Conservation (phyloP, 495 filamentous ascomycete species). For the Aspergillus baeticus region DNA sequence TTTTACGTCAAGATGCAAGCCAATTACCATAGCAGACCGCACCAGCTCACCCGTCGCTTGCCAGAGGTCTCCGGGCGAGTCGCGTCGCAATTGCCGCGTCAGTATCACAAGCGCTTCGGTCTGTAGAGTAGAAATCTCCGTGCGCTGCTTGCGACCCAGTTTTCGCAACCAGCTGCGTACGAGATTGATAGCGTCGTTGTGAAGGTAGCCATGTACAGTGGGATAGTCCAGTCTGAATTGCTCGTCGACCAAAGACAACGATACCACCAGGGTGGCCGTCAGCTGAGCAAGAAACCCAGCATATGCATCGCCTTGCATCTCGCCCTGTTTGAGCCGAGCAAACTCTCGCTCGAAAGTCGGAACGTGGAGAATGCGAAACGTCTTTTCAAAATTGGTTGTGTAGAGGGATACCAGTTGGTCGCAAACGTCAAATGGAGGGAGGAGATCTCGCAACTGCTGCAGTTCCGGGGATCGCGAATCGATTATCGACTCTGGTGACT, state of each 20-base stretch:
- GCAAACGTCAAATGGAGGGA: conserved; percentile 9
- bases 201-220: conserved; percentile 34
- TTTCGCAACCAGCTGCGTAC: conserved; percentile 32
- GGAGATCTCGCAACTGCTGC: not conserved
- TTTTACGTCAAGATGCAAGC: conserved; percentile 56
- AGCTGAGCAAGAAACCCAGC: conserved; percentile 21
- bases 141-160: conserved; percentile 43
- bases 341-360: conserved; percentile 26
- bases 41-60: conserved; percentile 53
- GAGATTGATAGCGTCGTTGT: conserved; percentile 19
- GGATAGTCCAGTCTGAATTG: conserved; percentile 31
- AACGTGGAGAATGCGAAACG: conserved; percentile 24
- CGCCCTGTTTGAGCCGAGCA: conserved; percentile 7
- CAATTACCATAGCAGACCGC: conserved; percentile 58
- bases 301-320: conserved; percentile 1
- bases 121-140: conserved; percentile 26
- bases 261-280: conserved; percentile 18
- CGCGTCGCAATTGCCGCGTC: conserved; percentile 42
- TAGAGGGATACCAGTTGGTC: conserved; percentile 25
- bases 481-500: conserved; percentile 20
- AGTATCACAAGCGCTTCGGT: conserved; percentile 36
- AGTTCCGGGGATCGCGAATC: conserved; percentile 10
- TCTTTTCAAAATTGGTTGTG: conserved; percentile 23
- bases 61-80: conserved; percentile 50
- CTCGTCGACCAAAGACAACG: conserved; percentile 5